Conservation (phyloP, 2,329 filamentous ascomycete genomes). For the Teratosphaeriaceae sp. region DNA sequence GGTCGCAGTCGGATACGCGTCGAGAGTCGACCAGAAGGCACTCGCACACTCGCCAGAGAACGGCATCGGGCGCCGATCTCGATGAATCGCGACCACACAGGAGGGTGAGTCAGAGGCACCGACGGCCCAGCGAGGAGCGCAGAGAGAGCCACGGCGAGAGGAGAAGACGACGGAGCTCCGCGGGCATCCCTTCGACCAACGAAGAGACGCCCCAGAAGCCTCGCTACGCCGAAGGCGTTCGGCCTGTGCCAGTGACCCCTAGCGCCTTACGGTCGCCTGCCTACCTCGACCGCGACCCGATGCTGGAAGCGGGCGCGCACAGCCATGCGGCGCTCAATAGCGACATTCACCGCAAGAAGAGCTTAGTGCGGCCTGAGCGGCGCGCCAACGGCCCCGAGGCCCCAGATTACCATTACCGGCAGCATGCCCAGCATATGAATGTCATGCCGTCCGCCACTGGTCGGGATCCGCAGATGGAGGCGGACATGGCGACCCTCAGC, state of each 20-base stretch:
- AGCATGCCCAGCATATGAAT: constrained; percentile 90
- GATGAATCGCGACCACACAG: constrained; percentile 3
- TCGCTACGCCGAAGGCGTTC: constrained; percentile 33
- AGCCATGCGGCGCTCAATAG: constrained; percentile 33
- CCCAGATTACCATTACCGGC: constrained; percentile 91
- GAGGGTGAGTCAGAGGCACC: constrained; percentile 4
- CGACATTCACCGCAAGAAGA: constrained; percentile 67
- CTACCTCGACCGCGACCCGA: constrained; percentile 47
- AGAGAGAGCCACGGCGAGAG: constrained; percentile 3
- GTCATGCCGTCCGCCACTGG: constrained; percentile 87
- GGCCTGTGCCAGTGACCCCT: constrained; percentile 33
- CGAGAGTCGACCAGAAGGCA: constrained; percentile 6
- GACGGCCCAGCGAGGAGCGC: constrained; percentile 2
- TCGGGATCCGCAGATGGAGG: constrained; percentile 77
- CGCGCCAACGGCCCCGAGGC: constrained; percentile 79
- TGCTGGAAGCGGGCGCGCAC: constrained; percentile 35
- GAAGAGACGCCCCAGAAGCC: constrained; percentile 20
- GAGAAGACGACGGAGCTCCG: constrained; percentile 19
- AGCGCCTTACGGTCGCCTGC: constrained; percentile 39
- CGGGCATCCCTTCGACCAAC: constrained; percentile 6
- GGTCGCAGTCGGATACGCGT: too few relatives aligned
- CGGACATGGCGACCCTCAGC: constrained; percentile 46
- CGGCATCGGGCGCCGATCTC: constrained; percentile 2
- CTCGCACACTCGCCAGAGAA: constrained; percentile 6
- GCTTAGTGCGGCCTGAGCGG: constrained; percentile 82